A percentile compares a stretch with the other conserved stretches of the same genome.
phyloP scores from a whole-genome alignment of 306 rosid genomes.

The Prunus armeniaca region DNA sequence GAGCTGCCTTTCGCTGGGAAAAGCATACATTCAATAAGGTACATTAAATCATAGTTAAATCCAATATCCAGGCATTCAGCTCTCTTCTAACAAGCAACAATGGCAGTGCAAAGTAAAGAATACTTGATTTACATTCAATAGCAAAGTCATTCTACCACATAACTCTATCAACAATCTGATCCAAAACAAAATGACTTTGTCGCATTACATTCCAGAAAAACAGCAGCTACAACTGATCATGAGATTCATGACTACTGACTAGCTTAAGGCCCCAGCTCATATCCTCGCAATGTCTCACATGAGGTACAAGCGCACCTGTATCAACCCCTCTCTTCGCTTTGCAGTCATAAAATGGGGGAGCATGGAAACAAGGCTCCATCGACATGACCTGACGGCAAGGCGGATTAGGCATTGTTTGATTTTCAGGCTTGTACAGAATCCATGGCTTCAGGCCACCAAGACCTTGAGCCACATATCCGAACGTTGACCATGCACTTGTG shows the following conservation, averaged over 20 bases:
- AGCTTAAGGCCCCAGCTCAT: constrained; percentile 40
- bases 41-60: no score
- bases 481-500: constrained; percentile 79
- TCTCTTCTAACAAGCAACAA: no score
- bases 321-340: constrained; percentile 65
- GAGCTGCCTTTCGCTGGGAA: not conserved
- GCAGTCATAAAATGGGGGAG: constrained; percentile 86
- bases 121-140: no score
- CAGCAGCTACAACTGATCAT: constrained; percentile 20
- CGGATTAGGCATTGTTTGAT: constrained; percentile 47
- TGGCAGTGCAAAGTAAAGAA: no score
- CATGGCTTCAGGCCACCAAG: constrained; percentile 74
- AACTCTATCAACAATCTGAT: not conserved
- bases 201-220: not conserved
- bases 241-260: constrained; percentile 1
- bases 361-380: constrained; percentile 84
- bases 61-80: no score
- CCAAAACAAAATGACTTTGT: not conserved
- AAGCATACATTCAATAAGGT: not conserved
- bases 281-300: constrained; percentile 66
- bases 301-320: constrained; percentile 55
- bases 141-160: not conserved
- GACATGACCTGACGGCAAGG: constrained; percentile 64
- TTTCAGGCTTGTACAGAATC: constrained; percentile 72
- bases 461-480: constrained; percentile 85